Evolutionary conservation across 164 flowering plant species (phyloP), one percentile per base, ranked within the genome.

Genomic region (Vitis rupestris): DNA sequence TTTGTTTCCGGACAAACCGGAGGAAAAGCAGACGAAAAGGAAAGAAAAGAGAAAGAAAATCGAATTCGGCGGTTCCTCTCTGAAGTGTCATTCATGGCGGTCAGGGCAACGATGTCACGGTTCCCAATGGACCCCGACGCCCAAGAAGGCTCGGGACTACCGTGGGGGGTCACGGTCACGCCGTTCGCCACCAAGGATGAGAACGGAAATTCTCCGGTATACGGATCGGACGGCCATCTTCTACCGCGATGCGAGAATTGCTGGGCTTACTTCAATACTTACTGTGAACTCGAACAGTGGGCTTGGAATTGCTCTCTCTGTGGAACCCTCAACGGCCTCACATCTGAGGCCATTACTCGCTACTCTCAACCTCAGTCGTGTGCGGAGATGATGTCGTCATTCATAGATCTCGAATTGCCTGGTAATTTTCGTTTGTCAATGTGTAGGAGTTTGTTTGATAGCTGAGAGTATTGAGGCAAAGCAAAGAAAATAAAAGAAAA

Each of bases 211-310:
- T 54, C 88, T 4, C 97, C 98, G 49, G 81, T 66, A 17, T 89
- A 79, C 75, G 99, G 99, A 73, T 79, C 87, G 1, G 88, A 83
- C 70, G 99, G 94, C 8, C 74, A 93, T 14, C 68, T 85, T 9
- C 79, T 96, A 0, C 99, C 98, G 1, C 84, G 98, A 2, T 96
- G 99, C 82, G 99, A 93, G 81, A 86, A 89, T 63, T 96, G 99
- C 79, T 96, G 93, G 90, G 97, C 92, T 17, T 96, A 91, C 78
- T 96, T 93, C 88, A 96, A 90, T 75, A 80, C 94, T 30, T 83
- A 81, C 72, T 93, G 98, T 68, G 97, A 90, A 68, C 85, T 89
- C 30, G 99, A 96, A 2, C 98, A 93, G 79, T 96, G 99, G 99
- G 82, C 97, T 0, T 96, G 99, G 99, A 81, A 29, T 61, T 96